phyloP scores from a whole-genome alignment of 2,329 filamentous ascomycete species.

The Claviceps sorghi region DNA sequence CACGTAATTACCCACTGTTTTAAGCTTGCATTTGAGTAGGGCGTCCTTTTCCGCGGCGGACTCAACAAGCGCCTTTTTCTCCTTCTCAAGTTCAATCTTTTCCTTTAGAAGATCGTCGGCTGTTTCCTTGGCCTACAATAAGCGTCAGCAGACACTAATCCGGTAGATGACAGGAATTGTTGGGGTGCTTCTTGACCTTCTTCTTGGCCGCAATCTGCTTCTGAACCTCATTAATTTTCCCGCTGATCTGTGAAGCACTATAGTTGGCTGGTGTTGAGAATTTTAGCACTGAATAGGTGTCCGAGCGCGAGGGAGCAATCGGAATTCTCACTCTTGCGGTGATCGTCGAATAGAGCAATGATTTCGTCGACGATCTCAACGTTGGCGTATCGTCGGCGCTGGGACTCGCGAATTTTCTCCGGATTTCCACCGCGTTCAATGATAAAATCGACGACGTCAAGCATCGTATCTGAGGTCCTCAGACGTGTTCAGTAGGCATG shows the following conservation, averaged over 20 bases:
- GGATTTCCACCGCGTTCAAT: constrained; percentile 81
- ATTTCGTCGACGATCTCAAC: constrained; percentile 84
- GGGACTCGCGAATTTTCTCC: constrained; percentile 81
- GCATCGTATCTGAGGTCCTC: constrained; percentile 33
- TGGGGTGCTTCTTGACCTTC: constrained; percentile 40
- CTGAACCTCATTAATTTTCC: constrained; percentile 75
- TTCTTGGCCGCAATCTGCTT: constrained; percentile 87
- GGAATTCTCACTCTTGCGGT: constrained; percentile 48
- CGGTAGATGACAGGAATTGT: neutral
- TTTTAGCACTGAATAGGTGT: neutral
- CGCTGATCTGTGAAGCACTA: constrained; percentile 63
- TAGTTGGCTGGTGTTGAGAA: constrained; percentile 40
- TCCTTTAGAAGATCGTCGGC: constrained; percentile 64
- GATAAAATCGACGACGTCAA: constrained; percentile 68
- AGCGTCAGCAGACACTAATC: neutral
- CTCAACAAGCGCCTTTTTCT: constrained; percentile 69
- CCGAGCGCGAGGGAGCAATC: neutral
- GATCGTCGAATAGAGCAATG: constrained; percentile 73
- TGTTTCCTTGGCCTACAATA: constrained; percentile 63
- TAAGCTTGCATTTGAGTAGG: constrained; percentile 61
- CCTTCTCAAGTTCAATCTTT: constrained; percentile 62
- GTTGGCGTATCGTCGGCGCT: constrained; percentile 65
- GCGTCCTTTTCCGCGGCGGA: constrained; percentile 61
- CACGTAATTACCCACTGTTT: constrained; percentile 58
- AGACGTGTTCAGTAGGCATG: neutral